Evolutionary conservation across 129 eudicot genomes (phyloP).

Genomic region (Silybum marianum): DNA sequence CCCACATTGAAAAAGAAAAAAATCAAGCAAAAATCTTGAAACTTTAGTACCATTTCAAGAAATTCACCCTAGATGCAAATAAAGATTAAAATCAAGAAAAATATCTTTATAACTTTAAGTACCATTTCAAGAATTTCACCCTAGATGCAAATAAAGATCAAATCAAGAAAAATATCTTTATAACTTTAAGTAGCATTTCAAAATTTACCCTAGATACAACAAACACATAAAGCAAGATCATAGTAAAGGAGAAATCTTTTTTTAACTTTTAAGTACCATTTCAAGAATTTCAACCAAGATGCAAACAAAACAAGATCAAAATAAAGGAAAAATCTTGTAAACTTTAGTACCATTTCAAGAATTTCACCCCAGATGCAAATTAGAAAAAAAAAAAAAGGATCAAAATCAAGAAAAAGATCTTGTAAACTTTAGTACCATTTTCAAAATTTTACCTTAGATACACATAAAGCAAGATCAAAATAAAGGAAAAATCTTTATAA

Average conservation of each 20-base stretch:
- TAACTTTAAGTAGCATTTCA: slow-evolving; percentile 63
- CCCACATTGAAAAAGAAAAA: neutral
- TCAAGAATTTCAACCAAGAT: neutral
- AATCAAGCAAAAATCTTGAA: neutral
- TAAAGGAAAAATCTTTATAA: neutral
- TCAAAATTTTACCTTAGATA: neutral
- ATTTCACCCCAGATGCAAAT: neutral
- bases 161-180: neutral
- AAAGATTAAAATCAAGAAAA: slow-evolving; percentile 14
- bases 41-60: slow-evolving; percentile 17
- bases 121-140: slow-evolving; percentile 49
- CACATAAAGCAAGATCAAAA: neutral
- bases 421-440: slow-evolving; percentile 21
- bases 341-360: neutral
- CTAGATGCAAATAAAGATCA: neutral
- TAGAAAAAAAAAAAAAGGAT: neutral
- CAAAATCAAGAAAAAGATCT: neutral
- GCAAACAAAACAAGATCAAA: neutral
- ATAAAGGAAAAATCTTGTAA: neutral
- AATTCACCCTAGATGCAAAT: neutral
- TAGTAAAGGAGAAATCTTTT: neutral
- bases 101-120: neutral
- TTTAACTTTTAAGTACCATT: neutral
- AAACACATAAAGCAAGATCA: neutral
- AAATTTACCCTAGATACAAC: slow-evolving; percentile 12